Conservation (phyloP, 2,329 filamentous ascomycete genomes). For the Aureobasidium sp. region DNA sequence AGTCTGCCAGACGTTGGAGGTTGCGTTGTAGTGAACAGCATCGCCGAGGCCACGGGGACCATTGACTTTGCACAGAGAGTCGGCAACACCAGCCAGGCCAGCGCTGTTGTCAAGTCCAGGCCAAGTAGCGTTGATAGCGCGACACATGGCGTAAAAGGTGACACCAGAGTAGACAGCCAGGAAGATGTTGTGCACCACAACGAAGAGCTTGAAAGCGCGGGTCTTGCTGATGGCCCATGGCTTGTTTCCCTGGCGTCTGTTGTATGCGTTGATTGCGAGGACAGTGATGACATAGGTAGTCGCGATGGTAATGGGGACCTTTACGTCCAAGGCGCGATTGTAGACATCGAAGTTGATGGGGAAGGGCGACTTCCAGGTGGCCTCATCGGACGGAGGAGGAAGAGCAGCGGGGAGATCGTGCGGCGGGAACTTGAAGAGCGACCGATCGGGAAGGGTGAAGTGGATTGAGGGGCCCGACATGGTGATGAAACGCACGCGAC, state of each 20-base stretch:
- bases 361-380: conserved; percentile 54
- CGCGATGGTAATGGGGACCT: conserved; percentile 47
- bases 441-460: conserved; percentile 47
- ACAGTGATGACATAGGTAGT: conserved; percentile 71
- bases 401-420: conserved; percentile 47
- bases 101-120: conserved; percentile 59
- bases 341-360: conserved; percentile 38
- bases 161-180: conserved; percentile 87
- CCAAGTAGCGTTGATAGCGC: conserved; percentile 60
- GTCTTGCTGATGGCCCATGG: conserved; percentile 85
- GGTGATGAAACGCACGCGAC: conserved; percentile 13
- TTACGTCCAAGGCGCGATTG: conserved; percentile 35
- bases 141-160: conserved; percentile 83
- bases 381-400: conserved; percentile 44
- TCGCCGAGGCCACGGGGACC: conserved; percentile 76
- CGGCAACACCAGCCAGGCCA: conserved; percentile 61
- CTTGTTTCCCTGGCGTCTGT: conserved; percentile 68
- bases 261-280: conserved; percentile 70
- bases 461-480: conserved; percentile 47
- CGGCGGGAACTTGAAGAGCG: conserved; percentile 63
- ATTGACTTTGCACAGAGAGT: conserved; percentile 87
- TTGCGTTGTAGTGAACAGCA: conserved; percentile 63
- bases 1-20: conserved; percentile 54
- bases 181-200: conserved; percentile 86
- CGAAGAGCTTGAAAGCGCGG: conserved; percentile 66